Percentiles rank a stretch among this genome's conserved stretches.
Evolutionary conservation across 345 rosid genomes (phyloP).

Genomic region (Aquilaria sinensis): DNA sequence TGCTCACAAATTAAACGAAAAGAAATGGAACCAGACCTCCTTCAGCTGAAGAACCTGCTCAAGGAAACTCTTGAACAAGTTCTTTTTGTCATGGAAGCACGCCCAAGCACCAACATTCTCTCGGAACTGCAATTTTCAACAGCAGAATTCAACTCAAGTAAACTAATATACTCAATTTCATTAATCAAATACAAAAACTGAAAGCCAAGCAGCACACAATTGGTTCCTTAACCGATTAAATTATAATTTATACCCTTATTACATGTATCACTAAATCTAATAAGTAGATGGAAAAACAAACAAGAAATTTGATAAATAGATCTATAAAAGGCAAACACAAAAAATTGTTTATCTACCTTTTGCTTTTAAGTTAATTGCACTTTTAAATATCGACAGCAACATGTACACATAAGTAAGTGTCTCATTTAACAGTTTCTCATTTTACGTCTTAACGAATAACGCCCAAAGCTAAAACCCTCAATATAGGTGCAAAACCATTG

Average conservation of each 20-base stretch:
- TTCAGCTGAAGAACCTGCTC: constrained; percentile 75
- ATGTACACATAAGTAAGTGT: too few relatives aligned
- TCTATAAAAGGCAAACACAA: too few relatives aligned
- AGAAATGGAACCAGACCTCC: constrained; percentile 53
- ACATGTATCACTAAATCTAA: neutral
- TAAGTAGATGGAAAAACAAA: neutral
- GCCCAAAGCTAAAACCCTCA: too few relatives aligned
- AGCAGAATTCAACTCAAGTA: neutral
- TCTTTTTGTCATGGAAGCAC: constrained; percentile 80
- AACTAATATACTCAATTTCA: neutral
- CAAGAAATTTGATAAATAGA: too few relatives aligned
- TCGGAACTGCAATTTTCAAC: constrained; percentile 60
- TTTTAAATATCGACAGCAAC: too few relatives aligned
- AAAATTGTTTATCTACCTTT: too few relatives aligned
- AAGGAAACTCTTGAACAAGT: constrained; percentile 66
- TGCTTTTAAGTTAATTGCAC: too few relatives aligned
- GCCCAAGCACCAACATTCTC: constrained; percentile 98
- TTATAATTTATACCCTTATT: neutral
- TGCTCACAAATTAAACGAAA: neutral
- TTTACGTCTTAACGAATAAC: too few relatives aligned
- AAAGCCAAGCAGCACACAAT: too few relatives aligned
- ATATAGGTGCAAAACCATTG: too few relatives aligned
- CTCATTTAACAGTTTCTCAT: too few relatives aligned
- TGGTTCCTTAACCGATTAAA: neutral
- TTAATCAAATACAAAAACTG: neutral